Evolutionary conservation across 495 filamentous ascomycete genomes (phyloP).

Genomic region (Pseudoneurospora amorphoporcata): DNA sequence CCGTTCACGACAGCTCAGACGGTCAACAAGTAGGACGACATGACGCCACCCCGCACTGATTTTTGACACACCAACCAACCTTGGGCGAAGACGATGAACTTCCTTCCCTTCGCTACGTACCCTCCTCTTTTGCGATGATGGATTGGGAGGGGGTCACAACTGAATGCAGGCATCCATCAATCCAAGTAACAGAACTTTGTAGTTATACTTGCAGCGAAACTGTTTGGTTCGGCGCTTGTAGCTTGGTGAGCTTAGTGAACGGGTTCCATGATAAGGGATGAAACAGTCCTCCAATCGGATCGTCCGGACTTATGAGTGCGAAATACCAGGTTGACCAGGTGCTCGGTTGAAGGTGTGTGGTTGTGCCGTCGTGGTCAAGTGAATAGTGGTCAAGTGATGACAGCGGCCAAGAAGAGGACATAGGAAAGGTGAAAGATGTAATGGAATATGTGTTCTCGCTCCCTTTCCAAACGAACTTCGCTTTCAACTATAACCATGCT

Average conservation of each 20-base stretch:
- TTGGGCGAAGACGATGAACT: too few species aligned
- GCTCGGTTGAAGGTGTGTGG: neutral
- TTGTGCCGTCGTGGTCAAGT: neutral
- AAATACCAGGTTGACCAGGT: neutral
- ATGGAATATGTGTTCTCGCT: neutral
- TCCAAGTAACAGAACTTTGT: too few species aligned
- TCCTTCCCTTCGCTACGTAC: too few species aligned
- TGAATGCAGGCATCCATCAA: too few species aligned
- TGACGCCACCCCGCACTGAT: neutral
- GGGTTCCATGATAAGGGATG: neutral
- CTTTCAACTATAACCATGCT: neutral
- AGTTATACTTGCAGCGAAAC: neutral
- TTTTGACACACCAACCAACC: too few species aligned
- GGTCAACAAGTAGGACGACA: neutral
- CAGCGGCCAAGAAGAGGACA: neutral
- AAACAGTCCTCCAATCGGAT: neutral
- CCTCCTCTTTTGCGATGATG: too few species aligned
- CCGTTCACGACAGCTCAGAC: too few species aligned
- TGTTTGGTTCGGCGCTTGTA: too few species aligned
- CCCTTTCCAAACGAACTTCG: neutral
- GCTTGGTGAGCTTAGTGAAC: neutral
- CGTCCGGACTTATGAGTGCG: neutral
- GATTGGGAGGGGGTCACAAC: too few species aligned
- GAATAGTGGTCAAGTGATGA: neutral
- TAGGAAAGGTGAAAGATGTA: neutral